These are phyloP conservation scores for Aspergillus heteromorphus DNA, from an alignment of 495 filamentous ascomycete genomes.

Conservation along the genomic window DNA sequence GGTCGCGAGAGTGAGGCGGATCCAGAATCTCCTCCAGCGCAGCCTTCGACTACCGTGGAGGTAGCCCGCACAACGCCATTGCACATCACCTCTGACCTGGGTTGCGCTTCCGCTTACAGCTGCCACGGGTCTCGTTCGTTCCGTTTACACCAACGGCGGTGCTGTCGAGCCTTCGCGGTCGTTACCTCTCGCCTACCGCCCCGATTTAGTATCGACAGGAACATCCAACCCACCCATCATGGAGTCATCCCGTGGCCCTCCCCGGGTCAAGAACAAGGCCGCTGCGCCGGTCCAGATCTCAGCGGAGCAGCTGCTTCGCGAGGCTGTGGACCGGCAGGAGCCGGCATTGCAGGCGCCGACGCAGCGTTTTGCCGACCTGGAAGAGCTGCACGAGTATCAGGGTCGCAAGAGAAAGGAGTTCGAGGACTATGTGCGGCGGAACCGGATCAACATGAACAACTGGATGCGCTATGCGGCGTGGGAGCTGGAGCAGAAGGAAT, in stretches of 20 bases:
- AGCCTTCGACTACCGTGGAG: neutral
- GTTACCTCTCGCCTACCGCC: neutral
- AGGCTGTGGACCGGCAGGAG: constrained; percentile 97
- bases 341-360: constrained; percentile 81
- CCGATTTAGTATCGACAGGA: neutral
- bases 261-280: constrained; percentile 97
- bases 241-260: constrained; percentile 91
- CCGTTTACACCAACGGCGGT: neutral
- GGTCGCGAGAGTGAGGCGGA: neutral
- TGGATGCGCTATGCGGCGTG: constrained; percentile 98
- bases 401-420: constrained; percentile 94
- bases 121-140: neutral
- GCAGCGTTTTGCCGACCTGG: constrained; percentile 90
- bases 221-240: constrained; percentile 42
- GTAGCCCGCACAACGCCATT: neutral
- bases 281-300: constrained; percentile 85
- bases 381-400: constrained; percentile 97
- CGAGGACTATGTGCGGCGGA: constrained; percentile 95
- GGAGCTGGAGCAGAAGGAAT: constrained; percentile 98
- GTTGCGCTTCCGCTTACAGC: neutral
- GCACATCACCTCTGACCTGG: neutral
- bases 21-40: neutral
- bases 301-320: constrained; percentile 94
- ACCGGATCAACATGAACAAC: constrained; percentile 93
- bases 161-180: neutral